Percentiles rank a stretch among this genome's conserved stretches.
These are phyloP conservation scores for Apophysomyces sp. DNA, from an alignment of 371 early-diverging fungal genomes.

Conservation along the genomic window DNA sequence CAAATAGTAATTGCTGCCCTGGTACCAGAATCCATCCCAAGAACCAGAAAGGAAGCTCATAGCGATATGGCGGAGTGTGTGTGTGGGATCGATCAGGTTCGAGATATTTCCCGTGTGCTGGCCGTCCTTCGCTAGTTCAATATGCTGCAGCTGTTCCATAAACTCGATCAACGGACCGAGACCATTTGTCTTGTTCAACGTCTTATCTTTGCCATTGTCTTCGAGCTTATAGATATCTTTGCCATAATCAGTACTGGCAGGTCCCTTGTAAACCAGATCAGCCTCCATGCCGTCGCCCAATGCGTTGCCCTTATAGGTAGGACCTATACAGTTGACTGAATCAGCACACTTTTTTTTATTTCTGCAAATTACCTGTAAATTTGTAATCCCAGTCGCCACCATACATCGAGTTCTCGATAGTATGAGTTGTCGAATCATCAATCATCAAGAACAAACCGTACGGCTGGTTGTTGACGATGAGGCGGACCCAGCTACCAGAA, in stretches of 20 bases:
- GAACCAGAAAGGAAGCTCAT: conserved; percentile 47
- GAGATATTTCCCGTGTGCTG: conserved; percentile 30
- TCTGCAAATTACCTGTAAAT: conserved; percentile 18
- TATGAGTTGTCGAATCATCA: conserved; percentile 52
- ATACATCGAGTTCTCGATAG: conserved; percentile 40
- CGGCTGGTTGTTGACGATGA: conserved; percentile 50
- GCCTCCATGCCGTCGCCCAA: conserved; percentile 25
- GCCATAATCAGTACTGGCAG: conserved; percentile 21
- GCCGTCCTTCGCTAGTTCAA: conserved; percentile 24
- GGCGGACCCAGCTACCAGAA: conserved; percentile 47
- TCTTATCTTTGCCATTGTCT: conserved; percentile 23
- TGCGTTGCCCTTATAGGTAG: conserved; percentile 41
- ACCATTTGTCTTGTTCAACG: conserved; percentile 14
- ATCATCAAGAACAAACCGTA: conserved; percentile 57
- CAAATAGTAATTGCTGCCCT: conserved; percentile 49
- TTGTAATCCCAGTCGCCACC: conserved; percentile 27
- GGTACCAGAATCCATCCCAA: conserved; percentile 51
- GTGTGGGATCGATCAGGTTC: conserved; percentile 27
- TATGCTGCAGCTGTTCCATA: conserved; percentile 19
- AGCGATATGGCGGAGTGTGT: conserved; percentile 44
- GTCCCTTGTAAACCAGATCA: conserved; percentile 36
- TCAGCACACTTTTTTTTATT: not conserved
- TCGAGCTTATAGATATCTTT: conserved; percentile 40
- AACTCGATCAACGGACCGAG: conserved; percentile 25
- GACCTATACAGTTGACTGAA: not conserved